Base-by-base conservation (phyloP, 108 stramenopile genomes). In the Skeletonema tropicum region DNA sequence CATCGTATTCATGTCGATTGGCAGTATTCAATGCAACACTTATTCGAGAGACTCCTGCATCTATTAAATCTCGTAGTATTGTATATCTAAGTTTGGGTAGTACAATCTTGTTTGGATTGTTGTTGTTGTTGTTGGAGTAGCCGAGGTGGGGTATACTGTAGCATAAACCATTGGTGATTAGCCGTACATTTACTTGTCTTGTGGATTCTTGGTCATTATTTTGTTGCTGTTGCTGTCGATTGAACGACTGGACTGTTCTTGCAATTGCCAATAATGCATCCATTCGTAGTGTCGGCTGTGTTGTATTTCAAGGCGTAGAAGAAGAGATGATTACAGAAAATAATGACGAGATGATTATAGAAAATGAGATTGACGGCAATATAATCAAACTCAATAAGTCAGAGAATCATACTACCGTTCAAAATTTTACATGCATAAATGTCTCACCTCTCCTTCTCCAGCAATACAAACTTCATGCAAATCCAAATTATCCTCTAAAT, bases 251-350 rank as follows among this genome's bases (percentile, higher is more conserved):
- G 19, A 79, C 69, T 71, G 14, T 39, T 38, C 67, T 57, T 17
- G 65, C 72, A 30, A 70, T 75, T 30, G 83, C 60, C 23, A 86
- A 35, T n/a, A 88, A 46, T 30, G 87, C 81, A n/a, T 79, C 73
- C 79, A 88, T 68, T 57, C 89, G 80, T 38, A 93, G 69, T 11
- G 88, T 90, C 3, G 92, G 89, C 61, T 93, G 19, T 49, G 6
- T 49, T 0, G 12, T 17, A 48, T n/a, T 19, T 0, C 6, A 49
- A 19, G 48, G 48, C 19, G 6, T 5, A 49, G 11, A 11, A 39
- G 11, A 39, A 39, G 33, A 39, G 38, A 39, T 12, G 38, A 19
- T n/a, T 19, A 2, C 4, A 49, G 6, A 49, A 49, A 49, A 49
- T 19, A n/a, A n/a, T n/a, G n/a, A n/a, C n/a, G 33, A 39, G 38